Conservation (phyloP, 805 yeast species). For the Ogataea zsoltii region DNA sequence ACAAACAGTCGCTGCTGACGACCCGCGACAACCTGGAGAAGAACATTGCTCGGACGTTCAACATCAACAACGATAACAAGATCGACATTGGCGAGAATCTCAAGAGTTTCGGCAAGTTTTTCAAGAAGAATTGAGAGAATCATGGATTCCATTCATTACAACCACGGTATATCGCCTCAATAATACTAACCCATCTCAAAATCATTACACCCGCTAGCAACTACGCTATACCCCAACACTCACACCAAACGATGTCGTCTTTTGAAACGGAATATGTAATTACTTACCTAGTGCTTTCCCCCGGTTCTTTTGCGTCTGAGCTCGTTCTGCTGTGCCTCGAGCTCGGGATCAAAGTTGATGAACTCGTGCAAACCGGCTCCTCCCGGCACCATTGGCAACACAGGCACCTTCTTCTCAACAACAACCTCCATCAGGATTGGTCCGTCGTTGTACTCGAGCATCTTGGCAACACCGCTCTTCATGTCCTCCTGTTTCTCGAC, state of each 20-base stretch:
- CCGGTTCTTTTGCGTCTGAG: slow-evolving; percentile 72
- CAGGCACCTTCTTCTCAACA: slow-evolving; percentile 93
- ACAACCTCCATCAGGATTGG: slow-evolving; percentile 90
- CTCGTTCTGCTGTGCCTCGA: slow-evolving; percentile 68
- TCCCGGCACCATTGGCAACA: slow-evolving; percentile 96
- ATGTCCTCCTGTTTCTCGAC: slow-evolving; percentile 69
- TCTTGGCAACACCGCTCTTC: slow-evolving; percentile 56
- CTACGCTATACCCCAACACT: too few species aligned
- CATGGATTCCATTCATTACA: too few species aligned
- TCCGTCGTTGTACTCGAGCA: slow-evolving; percentile 69
- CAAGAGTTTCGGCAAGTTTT: slow-evolving; percentile 60
- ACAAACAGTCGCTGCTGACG: slow-evolving; percentile 33
- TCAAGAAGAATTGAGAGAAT: slow-evolving; percentile 34
- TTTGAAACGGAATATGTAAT: neutral
- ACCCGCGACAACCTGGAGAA: slow-evolving; percentile 46
- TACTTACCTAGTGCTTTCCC: slow-evolving; percentile 54
- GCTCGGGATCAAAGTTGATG: slow-evolving; percentile 79
- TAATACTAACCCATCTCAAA: too few species aligned
- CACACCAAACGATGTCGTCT: too few species aligned
- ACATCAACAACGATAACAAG: slow-evolving; percentile 55
- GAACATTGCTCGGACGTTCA: slow-evolving; percentile 45
- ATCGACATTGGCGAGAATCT: slow-evolving; percentile 69
- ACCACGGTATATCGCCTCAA: too few species aligned
- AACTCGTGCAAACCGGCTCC: slow-evolving; percentile 95
- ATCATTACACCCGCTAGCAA: too few species aligned